phyloP scores from a whole-genome alignment of 257 asterid genomes.

The Gentiana straminea region DNA sequence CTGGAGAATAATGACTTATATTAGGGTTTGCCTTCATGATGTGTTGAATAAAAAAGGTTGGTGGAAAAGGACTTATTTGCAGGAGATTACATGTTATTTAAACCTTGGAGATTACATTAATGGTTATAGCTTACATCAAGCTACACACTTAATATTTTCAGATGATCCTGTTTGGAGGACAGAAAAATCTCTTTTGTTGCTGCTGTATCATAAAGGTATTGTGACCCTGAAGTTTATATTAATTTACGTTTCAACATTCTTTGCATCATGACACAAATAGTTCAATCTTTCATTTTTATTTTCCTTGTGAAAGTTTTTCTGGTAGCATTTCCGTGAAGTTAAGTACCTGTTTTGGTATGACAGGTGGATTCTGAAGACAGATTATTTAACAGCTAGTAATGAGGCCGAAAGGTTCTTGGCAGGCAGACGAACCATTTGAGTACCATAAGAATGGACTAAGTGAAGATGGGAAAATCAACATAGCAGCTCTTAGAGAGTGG shows the following conservation, averaged over 20 bases:
- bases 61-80: too few relatives aligned
- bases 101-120: slow-evolving; percentile 24
- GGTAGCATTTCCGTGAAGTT: too few relatives aligned
- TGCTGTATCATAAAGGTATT: slow-evolving; percentile 93
- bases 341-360: slow-evolving; percentile 10
- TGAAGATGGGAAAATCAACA: slow-evolving; percentile 86
- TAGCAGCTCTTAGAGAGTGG: slow-evolving; percentile 94
- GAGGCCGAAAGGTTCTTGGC: slow-evolving; percentile 65
- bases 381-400: slow-evolving; percentile 64
- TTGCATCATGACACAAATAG: too few relatives aligned
- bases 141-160: slow-evolving; percentile 83
- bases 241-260: too few relatives aligned
- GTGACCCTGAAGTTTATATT: too few relatives aligned
- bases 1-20: neutral
- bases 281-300: neutral
- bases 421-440: slow-evolving; percentile 64
- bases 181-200: slow-evolving; percentile 83
- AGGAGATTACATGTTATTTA: too few relatives aligned
- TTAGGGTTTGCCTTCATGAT: too few relatives aligned
- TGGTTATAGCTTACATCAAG: slow-evolving; percentile 70
- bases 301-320: too few relatives aligned
- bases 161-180: slow-evolving; percentile 72
- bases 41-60: too few relatives aligned
- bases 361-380: slow-evolving; percentile 95
- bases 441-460: slow-evolving; percentile 72